A percentile compares a stretch with the other conserved stretches of the same genome.
phyloP scores from a whole-genome alignment of 2,329 filamentous ascomycete genomes.

The Herpotrichia juniperi region DNA sequence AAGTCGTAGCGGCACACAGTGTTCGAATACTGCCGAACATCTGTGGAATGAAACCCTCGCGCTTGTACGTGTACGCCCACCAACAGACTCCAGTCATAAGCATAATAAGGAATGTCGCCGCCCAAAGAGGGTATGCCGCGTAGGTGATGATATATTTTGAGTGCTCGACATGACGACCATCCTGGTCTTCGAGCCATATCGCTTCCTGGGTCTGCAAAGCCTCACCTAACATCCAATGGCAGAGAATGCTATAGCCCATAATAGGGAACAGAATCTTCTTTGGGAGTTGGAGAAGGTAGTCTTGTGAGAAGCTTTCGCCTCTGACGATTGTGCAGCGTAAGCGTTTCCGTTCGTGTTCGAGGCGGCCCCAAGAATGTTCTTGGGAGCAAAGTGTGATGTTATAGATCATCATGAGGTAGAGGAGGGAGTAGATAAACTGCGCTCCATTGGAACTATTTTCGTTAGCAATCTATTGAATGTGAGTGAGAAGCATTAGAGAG shows the following conservation, averaged over 20 bases:
- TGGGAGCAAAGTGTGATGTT: constrained; percentile 34
- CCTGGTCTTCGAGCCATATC: constrained; percentile 24
- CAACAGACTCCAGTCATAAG: constrained; percentile 37
- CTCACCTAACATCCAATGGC: constrained; percentile 41
- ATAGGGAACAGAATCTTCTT: constrained; percentile 36
- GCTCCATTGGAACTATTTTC: constrained; percentile 31
- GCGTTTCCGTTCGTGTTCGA: constrained; percentile 28
- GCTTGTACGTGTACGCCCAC: constrained; percentile 37
- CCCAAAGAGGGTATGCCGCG: constrained; percentile 33
- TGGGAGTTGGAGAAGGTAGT: constrained; percentile 38
- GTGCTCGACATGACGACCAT: constrained; percentile 20
- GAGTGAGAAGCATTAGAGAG: not conserved
- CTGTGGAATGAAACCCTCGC: constrained; percentile 40
- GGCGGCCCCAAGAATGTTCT: constrained; percentile 36
- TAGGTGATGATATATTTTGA: constrained; percentile 32
- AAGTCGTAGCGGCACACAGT: constrained; percentile 32
- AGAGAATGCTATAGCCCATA: constrained; percentile 35
- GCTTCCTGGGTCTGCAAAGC: constrained; percentile 34
- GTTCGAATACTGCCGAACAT: constrained; percentile 41
- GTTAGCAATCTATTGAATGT: constrained; percentile 2
- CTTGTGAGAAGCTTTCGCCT: constrained; percentile 31
- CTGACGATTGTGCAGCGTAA: constrained; percentile 36
- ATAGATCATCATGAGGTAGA: constrained; percentile 40
- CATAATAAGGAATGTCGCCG: constrained; percentile 32
- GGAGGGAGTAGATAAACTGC: constrained; percentile 37